Conservation (phyloP, 371 early-diverging fungal species). For the Fennellomyces sp. region DNA sequence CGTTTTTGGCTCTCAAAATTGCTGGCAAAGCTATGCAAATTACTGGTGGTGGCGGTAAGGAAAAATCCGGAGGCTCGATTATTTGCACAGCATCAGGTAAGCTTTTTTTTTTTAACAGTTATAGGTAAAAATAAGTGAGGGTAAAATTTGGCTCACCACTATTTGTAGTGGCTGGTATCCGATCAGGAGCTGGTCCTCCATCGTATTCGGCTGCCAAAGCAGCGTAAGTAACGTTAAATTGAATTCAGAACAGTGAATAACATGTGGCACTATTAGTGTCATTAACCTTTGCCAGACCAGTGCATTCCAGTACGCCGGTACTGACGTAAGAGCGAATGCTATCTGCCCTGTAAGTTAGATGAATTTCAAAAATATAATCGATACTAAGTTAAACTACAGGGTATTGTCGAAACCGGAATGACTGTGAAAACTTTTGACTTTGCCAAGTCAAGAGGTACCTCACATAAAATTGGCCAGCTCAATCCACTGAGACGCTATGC, state of each 20-base stretch:
- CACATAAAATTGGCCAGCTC: conserved; percentile 55
- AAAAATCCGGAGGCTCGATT: conserved; percentile 38
- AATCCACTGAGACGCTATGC: conserved; percentile 55
- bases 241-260: too few species aligned
- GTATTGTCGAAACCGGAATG: conserved; percentile 62
- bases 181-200: conserved; percentile 42
- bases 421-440: conserved; percentile 50
- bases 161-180: conserved; percentile 41
- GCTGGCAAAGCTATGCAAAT: conserved; percentile 39
- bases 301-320: conserved; percentile 47
- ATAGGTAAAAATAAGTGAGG: not conserved
- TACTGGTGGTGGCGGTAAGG: conserved; percentile 37
- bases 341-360: conserved; percentile 50
- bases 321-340: conserved; percentile 56
- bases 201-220: conserved; percentile 49
- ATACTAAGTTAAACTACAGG: conserved; percentile 19
- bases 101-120: not conserved
- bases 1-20: conserved; percentile 37
- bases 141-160: not conserved
- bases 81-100: conserved; percentile 47
- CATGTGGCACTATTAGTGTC: too few species aligned
- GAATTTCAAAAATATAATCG: too few species aligned
- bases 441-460: conserved; percentile 44
- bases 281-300: conserved; percentile 53
- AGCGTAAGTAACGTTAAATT: conserved; percentile 37